Conservation (phyloP, 208 protist genomes). For the Trypanosoma conorhini region DNA sequence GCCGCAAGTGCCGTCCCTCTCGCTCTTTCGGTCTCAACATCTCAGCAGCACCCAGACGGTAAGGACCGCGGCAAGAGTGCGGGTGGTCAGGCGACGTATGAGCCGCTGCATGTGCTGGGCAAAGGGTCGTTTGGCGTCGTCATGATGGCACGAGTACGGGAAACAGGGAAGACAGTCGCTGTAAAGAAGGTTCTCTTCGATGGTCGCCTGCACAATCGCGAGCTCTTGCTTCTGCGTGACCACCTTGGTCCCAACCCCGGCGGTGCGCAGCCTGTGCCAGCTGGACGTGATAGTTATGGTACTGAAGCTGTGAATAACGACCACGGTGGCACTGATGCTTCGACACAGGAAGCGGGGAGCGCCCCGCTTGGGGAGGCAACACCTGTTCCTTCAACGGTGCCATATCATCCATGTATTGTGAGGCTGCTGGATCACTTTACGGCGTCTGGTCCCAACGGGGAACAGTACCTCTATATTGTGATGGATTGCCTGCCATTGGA, state of each 20-base stretch:
- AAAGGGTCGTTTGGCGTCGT: constrained; percentile 98
- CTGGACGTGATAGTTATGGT: not conserved
- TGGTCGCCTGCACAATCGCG: constrained; percentile 97
- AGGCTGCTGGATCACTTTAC: constrained; percentile 95
- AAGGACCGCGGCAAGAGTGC: not conserved
- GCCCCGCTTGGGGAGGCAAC: not conserved
- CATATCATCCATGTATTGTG: constrained; percentile 95
- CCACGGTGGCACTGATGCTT: not conserved
- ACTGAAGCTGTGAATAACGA: not conserved
- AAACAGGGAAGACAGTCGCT: constrained; percentile 92
- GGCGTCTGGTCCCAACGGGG: constrained; percentile 84
- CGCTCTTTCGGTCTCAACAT: not conserved
- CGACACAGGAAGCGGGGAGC: not conserved
- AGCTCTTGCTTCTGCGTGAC: constrained; percentile 97
- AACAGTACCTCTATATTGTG: constrained; percentile 99
- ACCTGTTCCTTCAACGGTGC: constrained; percentile 29
- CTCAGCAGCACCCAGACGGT: not conserved
- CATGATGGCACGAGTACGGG: constrained; percentile 75
- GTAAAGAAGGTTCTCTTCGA: constrained; percentile 99
- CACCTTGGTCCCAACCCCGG: constrained; percentile 25
- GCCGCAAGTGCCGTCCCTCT: not conserved
- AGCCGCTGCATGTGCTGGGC: constrained; percentile 86
- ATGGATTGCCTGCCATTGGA: constrained; percentile 99
- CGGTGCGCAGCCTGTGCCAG: not conserved
- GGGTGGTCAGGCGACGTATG: constrained; percentile 42